phyloP scores from a whole-genome alignment of 2,329 filamentous ascomycete species.

The Apiospora kogelbergensis region DNA sequence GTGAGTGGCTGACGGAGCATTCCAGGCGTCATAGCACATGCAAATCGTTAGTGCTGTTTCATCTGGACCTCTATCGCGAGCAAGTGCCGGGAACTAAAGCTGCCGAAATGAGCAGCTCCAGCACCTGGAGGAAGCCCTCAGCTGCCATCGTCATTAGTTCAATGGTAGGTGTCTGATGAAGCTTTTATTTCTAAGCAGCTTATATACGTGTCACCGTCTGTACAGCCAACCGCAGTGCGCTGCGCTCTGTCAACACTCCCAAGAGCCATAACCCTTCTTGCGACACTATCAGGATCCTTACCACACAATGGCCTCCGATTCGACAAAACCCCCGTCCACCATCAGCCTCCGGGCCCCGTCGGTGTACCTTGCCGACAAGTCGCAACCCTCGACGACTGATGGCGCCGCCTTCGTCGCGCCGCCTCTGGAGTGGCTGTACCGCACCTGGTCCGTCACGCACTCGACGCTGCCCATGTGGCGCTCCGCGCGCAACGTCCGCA shows the following conservation, averaged over 20 bases:
- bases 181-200: background rate
- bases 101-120: conserved; percentile 7
- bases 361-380: conserved; percentile 7
- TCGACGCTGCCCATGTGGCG: conserved; percentile 81
- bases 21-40: background rate
- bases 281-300: too few relatives aligned
- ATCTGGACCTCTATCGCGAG: background rate
- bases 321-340: conserved; percentile 10
- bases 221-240: background rate
- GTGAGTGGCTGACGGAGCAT: too few relatives aligned
- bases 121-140: background rate
- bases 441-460: conserved; percentile 74
- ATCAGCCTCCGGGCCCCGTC: conserved; percentile 14
- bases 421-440: conserved; percentile 57
- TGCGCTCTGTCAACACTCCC: too few relatives aligned
- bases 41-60: background rate
- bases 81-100: conserved; percentile 13
- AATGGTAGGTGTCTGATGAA: background rate
- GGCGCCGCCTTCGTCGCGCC: conserved; percentile 41
- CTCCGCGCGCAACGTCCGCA: conserved; percentile 74
- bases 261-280: too few relatives aligned
- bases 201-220: background rate
- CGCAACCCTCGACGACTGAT: conserved; percentile 10
- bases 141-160: background rate
- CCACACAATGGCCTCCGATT: background rate